These are phyloP conservation scores for Plasmodium blacklocki DNA, from an alignment of 169 alveolate genomes.

Conservation along the genomic window DNA sequence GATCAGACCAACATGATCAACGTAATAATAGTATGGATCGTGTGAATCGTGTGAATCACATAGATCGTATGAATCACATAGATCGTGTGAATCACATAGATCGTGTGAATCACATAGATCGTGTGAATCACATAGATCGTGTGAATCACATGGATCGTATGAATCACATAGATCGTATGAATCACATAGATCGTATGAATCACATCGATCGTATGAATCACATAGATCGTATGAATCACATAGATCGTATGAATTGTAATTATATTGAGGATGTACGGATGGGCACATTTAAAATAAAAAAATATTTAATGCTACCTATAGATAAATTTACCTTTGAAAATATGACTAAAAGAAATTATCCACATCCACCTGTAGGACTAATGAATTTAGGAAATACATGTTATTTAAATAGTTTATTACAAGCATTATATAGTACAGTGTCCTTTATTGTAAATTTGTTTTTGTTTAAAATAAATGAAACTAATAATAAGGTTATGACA, in stretches of 20 bases:
- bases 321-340: slow-evolving; percentile 16
- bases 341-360: slow-evolving; percentile 34
- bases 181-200: too few species aligned
- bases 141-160: too few species aligned
- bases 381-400: slow-evolving; percentile 96
- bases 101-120: background rate
- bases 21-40: too few species aligned
- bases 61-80: too few species aligned
- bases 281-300: background rate
- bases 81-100: too few species aligned
- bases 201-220: too few species aligned
- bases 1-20: too few species aligned
- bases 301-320: slow-evolving; percentile 53
- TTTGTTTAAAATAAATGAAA: slow-evolving; percentile 16
- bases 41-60: too few species aligned
- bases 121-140: background rate
- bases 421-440: slow-evolving; percentile 94
- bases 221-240: too few species aligned
- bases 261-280: background rate
- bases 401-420: slow-evolving; percentile 95
- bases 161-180: too few species aligned
- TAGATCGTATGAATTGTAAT: background rate
- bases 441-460: slow-evolving; percentile 78
- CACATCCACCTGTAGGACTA: slow-evolving; percentile 86
- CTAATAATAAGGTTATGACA: background rate